Percentiles rank a stretch among this genome's conserved stretches.
These are phyloP conservation scores for Craspedostauros australis DNA, from an alignment of 108 stramenopile species.

Conservation along the genomic window DNA sequence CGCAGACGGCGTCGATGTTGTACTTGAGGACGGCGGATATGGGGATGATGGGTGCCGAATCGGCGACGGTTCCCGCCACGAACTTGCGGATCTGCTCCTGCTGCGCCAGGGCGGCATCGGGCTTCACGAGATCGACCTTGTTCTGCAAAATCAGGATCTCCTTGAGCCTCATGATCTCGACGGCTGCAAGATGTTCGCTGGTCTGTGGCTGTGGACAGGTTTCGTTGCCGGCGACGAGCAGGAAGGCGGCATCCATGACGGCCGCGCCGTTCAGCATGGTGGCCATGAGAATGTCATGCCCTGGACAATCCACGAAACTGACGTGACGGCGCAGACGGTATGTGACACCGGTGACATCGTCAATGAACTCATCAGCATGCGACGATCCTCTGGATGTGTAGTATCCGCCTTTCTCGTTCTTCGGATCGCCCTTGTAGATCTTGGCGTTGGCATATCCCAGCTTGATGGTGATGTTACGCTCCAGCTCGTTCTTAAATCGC, in stretches of 20 bases:
- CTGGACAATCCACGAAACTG: conserved; percentile 99
- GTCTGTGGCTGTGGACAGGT: conserved; percentile 99
- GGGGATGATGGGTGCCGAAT: conserved; percentile 94
- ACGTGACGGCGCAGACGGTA: conserved; percentile 96
- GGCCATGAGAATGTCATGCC: conserved; percentile 99
- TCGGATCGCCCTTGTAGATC: conserved; percentile 91
- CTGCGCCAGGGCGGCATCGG: conserved; percentile 93
- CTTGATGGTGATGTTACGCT: conserved; percentile 99
- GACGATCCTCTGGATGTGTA: conserved; percentile 90
- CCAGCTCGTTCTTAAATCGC: conserved; percentile 99
- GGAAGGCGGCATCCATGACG: conserved; percentile 99
- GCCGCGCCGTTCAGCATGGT: conserved; percentile 99
- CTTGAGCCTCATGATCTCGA: conserved; percentile 98
- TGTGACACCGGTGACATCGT: conserved; percentile 65
- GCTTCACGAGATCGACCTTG: conserved; percentile 99
- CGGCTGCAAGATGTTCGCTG: conserved; percentile 98
- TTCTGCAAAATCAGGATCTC: conserved; percentile 99
- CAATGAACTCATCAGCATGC: conserved; percentile 89
- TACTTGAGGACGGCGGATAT: conserved; percentile 97
- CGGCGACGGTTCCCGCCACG: conserved; percentile 97
- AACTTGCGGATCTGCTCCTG: conserved; percentile 97
- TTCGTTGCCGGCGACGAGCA: conserved; percentile 98
- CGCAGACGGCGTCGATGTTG: conserved; percentile 99
- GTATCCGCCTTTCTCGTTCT: conserved; percentile 57
- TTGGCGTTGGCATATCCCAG: conserved; percentile 99